A percentile compares a stretch with the other conserved stretches of the same genome.
Evolutionary conservation across 352 stramenopile species (phyloP).

Genomic region (Phytophthora pluvialis): DNA sequence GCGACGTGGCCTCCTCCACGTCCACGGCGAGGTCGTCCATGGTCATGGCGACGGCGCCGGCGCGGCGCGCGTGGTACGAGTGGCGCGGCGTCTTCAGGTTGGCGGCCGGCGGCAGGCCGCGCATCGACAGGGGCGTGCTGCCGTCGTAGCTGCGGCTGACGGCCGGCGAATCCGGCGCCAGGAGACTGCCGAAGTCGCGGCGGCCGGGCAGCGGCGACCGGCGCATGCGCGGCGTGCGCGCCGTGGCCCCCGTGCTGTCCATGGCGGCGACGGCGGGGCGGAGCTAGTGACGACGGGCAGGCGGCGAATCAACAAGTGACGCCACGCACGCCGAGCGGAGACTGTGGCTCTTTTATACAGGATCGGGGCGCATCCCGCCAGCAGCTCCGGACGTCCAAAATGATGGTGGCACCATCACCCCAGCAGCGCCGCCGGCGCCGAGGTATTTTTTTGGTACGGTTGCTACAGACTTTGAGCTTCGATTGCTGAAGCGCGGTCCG

Average conservation of each 20-base stretch:
- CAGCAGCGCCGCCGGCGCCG: background rate
- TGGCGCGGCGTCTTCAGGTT: constrained; percentile 60
- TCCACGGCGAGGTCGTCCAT: constrained; percentile 43
- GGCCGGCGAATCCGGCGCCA: constrained; percentile 34
- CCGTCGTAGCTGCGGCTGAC: constrained; percentile 47
- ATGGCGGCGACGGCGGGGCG: constrained; percentile 36
- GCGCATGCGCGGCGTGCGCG: constrained; percentile 64
- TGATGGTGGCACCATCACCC: background rate
- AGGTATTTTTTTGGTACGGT: constrained; percentile 2
- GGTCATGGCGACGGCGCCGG: constrained; percentile 6
- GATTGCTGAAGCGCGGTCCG: constrained; percentile 24
- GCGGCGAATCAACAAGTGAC: constrained; percentile 30
- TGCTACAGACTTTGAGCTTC: background rate
- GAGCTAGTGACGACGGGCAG: constrained; percentile 1
- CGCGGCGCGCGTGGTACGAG: constrained; percentile 51
- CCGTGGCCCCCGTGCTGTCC: constrained; percentile 84
- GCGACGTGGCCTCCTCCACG: constrained; percentile 28
- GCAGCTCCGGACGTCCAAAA: constrained; percentile 5
- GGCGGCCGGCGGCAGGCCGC: constrained; percentile 5
- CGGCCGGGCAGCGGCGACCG: constrained; percentile 14
- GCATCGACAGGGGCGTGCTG: constrained; percentile 31
- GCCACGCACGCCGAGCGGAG: constrained; percentile 18
- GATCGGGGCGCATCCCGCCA: background rate
- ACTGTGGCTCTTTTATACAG: constrained; percentile 13
- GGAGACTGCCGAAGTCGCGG: constrained; percentile 27